phyloP scores from a whole-genome alignment of 257 asterid species.

The Anisodus acutangulus region DNA sequence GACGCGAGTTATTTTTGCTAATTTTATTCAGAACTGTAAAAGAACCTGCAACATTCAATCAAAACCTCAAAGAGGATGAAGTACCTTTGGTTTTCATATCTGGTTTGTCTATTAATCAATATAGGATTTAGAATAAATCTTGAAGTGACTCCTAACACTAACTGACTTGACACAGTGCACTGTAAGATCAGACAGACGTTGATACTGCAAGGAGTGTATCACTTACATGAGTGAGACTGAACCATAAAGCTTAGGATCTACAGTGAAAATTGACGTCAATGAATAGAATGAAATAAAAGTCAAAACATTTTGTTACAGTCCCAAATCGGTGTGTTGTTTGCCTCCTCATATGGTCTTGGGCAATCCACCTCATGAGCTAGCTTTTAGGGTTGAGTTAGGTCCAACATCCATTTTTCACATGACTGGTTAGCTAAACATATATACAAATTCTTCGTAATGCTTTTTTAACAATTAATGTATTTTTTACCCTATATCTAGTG shows the following conservation, averaged over 20 bases:
- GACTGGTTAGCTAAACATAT: not conserved
- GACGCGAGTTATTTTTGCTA: constrained; percentile 3
- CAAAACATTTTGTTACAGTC: not conserved
- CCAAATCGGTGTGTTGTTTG: not conserved
- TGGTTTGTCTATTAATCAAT: not conserved
- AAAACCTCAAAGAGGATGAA: not conserved
- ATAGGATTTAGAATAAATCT: not conserved
- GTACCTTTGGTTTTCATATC: not conserved
- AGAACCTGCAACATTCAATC: not conserved
- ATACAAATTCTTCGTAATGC: not conserved
- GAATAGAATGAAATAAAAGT: constrained; percentile 1
- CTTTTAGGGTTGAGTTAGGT: not conserved
- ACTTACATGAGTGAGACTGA: not conserved
- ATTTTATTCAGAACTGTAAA: constrained; percentile 10
- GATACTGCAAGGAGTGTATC: not conserved
- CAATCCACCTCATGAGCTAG: not conserved
- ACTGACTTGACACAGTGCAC: not conserved
- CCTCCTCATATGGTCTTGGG: not conserved
- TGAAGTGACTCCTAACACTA: not conserved
- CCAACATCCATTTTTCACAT: not conserved
- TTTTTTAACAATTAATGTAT: not conserved
- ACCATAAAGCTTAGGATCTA: not conserved
- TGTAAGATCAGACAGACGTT: constrained; percentile 2
- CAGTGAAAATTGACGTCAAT: not conserved
- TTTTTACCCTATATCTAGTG: not conserved